phyloP scores from a whole-genome alignment of 2,329 filamentous ascomycete species.

The Phialophora expanda region DNA sequence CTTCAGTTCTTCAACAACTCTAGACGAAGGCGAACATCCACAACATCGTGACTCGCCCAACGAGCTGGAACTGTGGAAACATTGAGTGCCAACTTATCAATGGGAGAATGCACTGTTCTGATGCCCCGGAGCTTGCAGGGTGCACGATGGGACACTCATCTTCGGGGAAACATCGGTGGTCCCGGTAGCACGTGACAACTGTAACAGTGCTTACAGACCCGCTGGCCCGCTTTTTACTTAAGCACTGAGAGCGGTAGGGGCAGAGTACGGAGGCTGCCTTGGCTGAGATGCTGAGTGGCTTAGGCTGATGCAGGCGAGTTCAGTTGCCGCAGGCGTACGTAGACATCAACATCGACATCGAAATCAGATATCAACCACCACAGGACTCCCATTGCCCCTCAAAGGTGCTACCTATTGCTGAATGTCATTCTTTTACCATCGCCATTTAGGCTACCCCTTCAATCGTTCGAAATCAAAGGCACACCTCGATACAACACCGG shows the following conservation, averaged over 20 bases:
- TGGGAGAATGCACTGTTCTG: too few relatives aligned
- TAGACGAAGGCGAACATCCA: too few relatives aligned
- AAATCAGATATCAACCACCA: constrained; percentile 13
- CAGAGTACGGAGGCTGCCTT: constrained; percentile 3
- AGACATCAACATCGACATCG: constrained; percentile 22
- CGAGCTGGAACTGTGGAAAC: too few relatives aligned
- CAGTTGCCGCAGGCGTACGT: constrained; percentile 16
- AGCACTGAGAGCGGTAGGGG: neutral
- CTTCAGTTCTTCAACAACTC: too few relatives aligned
- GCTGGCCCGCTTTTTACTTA: neutral
- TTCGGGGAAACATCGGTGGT: too few relatives aligned
- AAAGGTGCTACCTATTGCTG: neutral
- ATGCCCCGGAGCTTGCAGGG: neutral
- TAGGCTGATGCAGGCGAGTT: constrained; percentile 21
- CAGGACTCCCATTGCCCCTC: neutral
- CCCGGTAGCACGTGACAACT: neutral
- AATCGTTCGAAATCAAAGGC: neutral
- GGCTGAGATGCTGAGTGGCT: constrained; percentile 12
- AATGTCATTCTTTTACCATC: neutral
- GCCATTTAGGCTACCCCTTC: neutral
- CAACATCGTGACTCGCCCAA: too few relatives aligned
- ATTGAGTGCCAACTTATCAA: too few relatives aligned
- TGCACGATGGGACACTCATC: too few relatives aligned
- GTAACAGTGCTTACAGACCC: neutral
- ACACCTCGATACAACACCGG: neutral